Evolutionary conservation across 1,284 basidiomycete species (phyloP), one percentile per base, ranked within the genome.

Genomic region (Rhodotorula sp.): DNA sequence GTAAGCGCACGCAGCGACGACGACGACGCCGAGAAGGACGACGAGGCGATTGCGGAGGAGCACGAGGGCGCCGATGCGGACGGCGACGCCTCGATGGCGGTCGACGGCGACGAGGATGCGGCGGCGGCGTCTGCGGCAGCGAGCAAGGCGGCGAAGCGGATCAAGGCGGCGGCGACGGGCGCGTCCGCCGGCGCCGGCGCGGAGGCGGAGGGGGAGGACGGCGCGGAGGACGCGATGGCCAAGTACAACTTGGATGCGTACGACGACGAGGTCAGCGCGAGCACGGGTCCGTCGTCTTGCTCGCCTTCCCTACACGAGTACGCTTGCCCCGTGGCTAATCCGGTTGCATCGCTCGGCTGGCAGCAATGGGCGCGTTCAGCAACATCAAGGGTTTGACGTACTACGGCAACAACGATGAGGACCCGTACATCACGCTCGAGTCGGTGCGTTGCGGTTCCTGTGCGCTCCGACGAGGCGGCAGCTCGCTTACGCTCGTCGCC

Each of bases 351-450:
- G 1, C 22, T 29, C n/a, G n/a, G 8, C 19, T 13, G 7, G 17
- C 73, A 92, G 91, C 87, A 48, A 85, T 87, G 80, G 95, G 95
- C 27, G 91, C 92, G 17, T 98, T 99, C 83, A 93, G 90, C 82
- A 97, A 94, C 80, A 93, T 99, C 83, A 97, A 97, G 81, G 95
- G 96, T 10, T 84, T 99, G 64, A 90, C 91, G 51, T 97, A 91
- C 81, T 95, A 97, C 82, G 88, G 89, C 64, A 88, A 92, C 79
- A 94, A 96, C 80, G 87, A 92, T 68, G 94, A 98, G 58, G 97
- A 99, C 82, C 97, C 97, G 1, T 99, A 96, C 81, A 91, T 99
- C 78, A 99, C 96, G 0, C 83, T 99, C 44, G 94, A 97, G 85
- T 92, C 95, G 80, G 92, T 91, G 76, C 53, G 87, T 82, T n/a